These are phyloP conservation scores for Erysimum cheiri DNA, from an alignment of 441 rosid genomes.

Conservation along the genomic window DNA sequence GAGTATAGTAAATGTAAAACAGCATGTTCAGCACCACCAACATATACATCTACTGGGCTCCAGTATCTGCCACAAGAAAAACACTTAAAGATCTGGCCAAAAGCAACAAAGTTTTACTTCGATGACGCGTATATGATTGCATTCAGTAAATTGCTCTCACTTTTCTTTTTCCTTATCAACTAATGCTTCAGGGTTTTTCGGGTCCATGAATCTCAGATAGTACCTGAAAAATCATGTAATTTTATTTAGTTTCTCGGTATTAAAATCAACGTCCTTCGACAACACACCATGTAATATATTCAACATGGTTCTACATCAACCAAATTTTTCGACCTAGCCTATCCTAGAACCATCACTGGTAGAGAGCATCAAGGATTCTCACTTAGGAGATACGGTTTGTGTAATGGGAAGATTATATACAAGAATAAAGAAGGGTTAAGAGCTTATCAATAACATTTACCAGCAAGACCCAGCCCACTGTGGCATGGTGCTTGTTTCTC, in stretches of 20 bases:
- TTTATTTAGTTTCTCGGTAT: conserved; percentile 10
- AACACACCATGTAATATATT: not conserved
- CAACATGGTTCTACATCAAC: not conserved
- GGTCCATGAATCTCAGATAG: conserved; percentile 97
- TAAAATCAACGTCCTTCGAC: not conserved
- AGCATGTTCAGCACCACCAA: conserved; percentile 99
- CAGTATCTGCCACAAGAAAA: conserved; percentile 68
- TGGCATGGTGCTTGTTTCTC: conserved; percentile 99
- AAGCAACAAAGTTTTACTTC: not conserved
- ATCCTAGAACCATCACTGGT: not conserved
- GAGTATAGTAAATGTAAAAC: conserved; percentile 95
- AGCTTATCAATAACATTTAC: conserved; percentile 47
- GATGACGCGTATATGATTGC: not conserved
- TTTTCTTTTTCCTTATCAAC: conserved; percentile 82
- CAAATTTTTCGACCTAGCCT: not conserved
- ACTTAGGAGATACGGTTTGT: not conserved
- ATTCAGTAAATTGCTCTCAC: conserved; percentile 54
- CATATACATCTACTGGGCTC: conserved; percentile 95
- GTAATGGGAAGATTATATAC: not conserved
- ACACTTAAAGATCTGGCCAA: conserved; percentile 6
- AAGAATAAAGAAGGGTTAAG: conserved; percentile 8
- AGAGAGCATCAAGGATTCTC: conserved; percentile 2
- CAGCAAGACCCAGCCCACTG: conserved; percentile 99
- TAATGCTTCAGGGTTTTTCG: conserved; percentile 73
- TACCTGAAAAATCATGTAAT: conserved; percentile 59